Evolutionary conservation across 176 grass and related monocot genomes (phyloP), one percentile per base, ranked within the genome.

Genomic region (Aegilops longissima): DNA sequence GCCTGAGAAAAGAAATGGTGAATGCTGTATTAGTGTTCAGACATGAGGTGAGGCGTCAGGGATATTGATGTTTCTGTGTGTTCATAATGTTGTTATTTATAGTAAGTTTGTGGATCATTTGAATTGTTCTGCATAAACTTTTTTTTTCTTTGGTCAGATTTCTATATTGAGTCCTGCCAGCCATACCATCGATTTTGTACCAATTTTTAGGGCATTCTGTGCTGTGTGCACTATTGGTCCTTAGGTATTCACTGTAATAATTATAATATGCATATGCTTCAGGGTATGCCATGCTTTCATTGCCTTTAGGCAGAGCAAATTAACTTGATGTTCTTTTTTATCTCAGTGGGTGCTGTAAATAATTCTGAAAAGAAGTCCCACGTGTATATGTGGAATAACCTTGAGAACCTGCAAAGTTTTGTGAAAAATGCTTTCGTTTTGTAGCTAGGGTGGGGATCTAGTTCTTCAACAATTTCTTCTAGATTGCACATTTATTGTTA

Each of bases 121-220:
- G 5, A 64, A 16, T 36, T 54, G 14, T 61, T 18, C 30, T 85
- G 36, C 30, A 39, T 76, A 23, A 34, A 33, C 61, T 42, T 12
- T 18, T 54, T 58, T 85, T 20, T 14, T 38, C 8, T 77, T 82
- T 20, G 35, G 62, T 85, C 61, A 69, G 6, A 62, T 82, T 70
- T 66, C 56, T 34, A 2, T 70, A 39, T 76, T 61, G 58, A 47
- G 8, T 77, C 14, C 49, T 89, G n/a, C 20, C 38, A 2, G n/a
- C 20, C 38, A 2, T 39, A n/a, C 72, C 12, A 81, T 84, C 11
- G 6, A 27, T 39, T 78, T 89, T 17, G 27, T 40, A 12, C 44
- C 31, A 52, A 38, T n/a, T 65, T 65, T 49, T 9, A 12, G 34
- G 21, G 24, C 73, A 35, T 59, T 14, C 6, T 21, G 62, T 45